Evolutionary conservation across 202 grass and related monocot genomes (phyloP).

Genomic region (Dendrocalamus latiflorus): DNA sequence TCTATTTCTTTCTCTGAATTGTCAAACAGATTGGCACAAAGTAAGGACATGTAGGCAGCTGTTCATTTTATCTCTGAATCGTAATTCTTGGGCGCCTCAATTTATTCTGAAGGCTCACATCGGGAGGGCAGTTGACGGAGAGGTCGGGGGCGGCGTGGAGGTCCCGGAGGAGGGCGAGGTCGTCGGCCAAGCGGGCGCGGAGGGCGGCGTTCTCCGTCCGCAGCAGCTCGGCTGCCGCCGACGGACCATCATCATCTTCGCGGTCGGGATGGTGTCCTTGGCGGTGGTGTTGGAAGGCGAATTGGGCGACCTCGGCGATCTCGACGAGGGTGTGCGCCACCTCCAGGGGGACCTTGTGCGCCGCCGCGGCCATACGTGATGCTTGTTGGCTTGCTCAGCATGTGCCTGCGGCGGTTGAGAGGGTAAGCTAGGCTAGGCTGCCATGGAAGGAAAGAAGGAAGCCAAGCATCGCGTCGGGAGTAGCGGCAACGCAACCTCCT

Average conservation of each 20-base stretch:
- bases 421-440: neutral
- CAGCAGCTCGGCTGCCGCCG: neutral
- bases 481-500: neutral
- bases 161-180: no score
- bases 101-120: neutral
- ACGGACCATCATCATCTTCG: no score
- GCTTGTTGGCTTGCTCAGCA: no score
- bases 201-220: neutral
- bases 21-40: no score
- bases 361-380: slow-evolving; percentile 8
- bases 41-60: no score
- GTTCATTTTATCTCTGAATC: no score
- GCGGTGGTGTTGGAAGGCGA: neutral
- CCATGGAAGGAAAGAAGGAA: neutral
- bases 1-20: neutral
- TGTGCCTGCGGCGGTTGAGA: no score
- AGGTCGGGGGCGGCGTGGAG: neutral
- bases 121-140: neutral
- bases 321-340: slow-evolving; percentile 73
- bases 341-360: slow-evolving; percentile 61
- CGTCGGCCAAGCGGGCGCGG: neutral
- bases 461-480: no score
- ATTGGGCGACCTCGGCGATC: slow-evolving; percentile 65
- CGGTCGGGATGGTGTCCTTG: no score
- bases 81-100: no score